These are phyloP conservation scores for Phytophthora ohioensis DNA, from an alignment of 352 stramenopile species.

Conservation along the genomic window DNA sequence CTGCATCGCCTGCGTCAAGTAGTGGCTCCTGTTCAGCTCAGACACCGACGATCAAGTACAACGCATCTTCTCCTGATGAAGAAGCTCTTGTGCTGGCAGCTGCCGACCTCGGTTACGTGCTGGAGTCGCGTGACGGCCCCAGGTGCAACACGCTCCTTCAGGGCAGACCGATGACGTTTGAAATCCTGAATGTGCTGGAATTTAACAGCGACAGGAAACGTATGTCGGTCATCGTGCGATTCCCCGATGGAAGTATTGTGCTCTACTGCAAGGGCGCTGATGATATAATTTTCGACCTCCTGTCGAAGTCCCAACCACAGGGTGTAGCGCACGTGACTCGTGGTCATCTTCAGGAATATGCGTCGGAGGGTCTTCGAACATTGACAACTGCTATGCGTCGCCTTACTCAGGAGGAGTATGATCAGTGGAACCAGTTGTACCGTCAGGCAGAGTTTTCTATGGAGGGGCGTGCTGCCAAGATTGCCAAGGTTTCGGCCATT, in stretches of 20 bases:
- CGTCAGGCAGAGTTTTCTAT: slow-evolving; percentile 82
- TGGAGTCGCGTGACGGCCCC: slow-evolving; percentile 68
- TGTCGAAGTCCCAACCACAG: slow-evolving; percentile 74
- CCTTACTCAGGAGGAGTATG: slow-evolving; percentile 78
- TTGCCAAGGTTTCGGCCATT: slow-evolving; percentile 76
- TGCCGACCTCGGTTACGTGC: slow-evolving; percentile 77
- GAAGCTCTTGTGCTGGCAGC: slow-evolving; percentile 82
- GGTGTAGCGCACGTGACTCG: slow-evolving; percentile 82
- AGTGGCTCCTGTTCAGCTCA: slow-evolving; percentile 28
- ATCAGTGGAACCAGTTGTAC: slow-evolving; percentile 76
- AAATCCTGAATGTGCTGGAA: slow-evolving; percentile 97
- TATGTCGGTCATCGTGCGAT: slow-evolving; percentile 97
- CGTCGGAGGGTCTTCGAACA: slow-evolving; percentile 78
- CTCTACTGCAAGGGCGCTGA: slow-evolving; percentile 90
- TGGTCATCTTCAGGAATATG: slow-evolving; percentile 86
- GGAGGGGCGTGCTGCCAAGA: slow-evolving; percentile 73
- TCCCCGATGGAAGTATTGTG: slow-evolving; percentile 72
- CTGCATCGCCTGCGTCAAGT: slow-evolving; percentile 37
- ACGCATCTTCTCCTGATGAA: slow-evolving; percentile 87
- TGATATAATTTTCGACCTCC: slow-evolving; percentile 80
- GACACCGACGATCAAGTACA: slow-evolving; percentile 72
- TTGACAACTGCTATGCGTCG: slow-evolving; percentile 77
- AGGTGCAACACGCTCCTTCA: slow-evolving; percentile 79
- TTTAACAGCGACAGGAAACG: slow-evolving; percentile 99
- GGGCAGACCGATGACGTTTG: slow-evolving; percentile 80